These are phyloP conservation scores for Ustilago tritici DNA, from an alignment of 1,284 basidiomycete genomes.

Conservation along the genomic window DNA sequence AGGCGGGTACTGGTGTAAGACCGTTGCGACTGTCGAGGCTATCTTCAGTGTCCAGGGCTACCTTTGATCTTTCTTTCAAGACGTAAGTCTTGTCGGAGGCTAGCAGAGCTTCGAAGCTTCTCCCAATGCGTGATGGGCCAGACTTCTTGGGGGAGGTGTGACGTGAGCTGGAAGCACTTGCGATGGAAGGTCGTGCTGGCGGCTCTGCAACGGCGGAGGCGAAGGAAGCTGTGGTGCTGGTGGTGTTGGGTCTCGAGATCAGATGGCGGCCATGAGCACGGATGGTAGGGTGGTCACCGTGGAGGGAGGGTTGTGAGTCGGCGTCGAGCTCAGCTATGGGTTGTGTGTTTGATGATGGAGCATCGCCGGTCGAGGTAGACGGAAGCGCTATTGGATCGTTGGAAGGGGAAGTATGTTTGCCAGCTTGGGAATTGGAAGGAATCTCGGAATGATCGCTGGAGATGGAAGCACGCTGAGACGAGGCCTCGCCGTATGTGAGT, in stretches of 20 bases:
- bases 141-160: conserved; percentile 26
- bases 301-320: conserved; percentile 6
- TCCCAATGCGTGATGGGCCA: conserved; percentile 37
- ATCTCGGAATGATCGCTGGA: conserved; percentile 45
- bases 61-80: conserved; percentile 38
- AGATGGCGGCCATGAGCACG: conserved; percentile 6
- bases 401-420: conserved; percentile 14
- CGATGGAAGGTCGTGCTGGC: conserved; percentile 3
- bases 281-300: conserved; percentile 12
- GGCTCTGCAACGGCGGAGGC: conserved; percentile 27
- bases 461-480: conserved; percentile 21
- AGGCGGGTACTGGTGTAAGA: neutral
- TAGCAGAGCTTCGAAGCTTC: conserved; percentile 53
- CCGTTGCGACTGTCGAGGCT: neutral
- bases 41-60: conserved; percentile 31
- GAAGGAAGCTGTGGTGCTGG: conserved; percentile 35
- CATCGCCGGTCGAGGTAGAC: conserved; percentile 1
- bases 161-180: conserved; percentile 20
- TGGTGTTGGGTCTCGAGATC: conserved; percentile 19
- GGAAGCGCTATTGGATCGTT: conserved; percentile 17
- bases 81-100: conserved; percentile 55
- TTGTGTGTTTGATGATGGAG: conserved; percentile 3
- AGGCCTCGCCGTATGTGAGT: conserved; percentile 16
- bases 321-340: conserved; percentile 14
- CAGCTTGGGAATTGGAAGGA: conserved; percentile 32